Conservation (phyloP, 352 stramenopile species). For the Thraustochytrium striatum region DNA sequence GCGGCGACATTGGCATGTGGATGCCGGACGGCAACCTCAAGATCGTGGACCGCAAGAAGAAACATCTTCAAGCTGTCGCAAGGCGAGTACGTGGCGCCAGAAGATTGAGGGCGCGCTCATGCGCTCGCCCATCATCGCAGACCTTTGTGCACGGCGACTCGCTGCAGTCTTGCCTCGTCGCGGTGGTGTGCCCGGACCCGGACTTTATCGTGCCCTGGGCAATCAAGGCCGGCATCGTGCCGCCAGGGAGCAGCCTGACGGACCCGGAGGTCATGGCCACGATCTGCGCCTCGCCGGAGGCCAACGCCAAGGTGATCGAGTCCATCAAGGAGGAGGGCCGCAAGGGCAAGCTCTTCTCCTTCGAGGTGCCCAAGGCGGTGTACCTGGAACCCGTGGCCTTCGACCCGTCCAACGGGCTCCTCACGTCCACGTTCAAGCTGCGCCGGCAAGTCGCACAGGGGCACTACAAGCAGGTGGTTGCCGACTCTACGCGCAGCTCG, state of each 20-base stretch:
- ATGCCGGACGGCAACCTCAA: slow-evolving; percentile 69
- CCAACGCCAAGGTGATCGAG: slow-evolving; percentile 60
- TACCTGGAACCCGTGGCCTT: slow-evolving; percentile 62
- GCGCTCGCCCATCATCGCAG: slow-evolving; percentile 76
- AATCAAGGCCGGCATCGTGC: slow-evolving; percentile 43
- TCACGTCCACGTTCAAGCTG: slow-evolving; percentile 73
- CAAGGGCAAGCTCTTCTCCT: slow-evolving; percentile 59
- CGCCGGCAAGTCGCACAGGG: not conserved
- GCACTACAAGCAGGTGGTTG: slow-evolving; percentile 61
- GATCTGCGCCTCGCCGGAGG: slow-evolving; percentile 49
- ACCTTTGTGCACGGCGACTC: slow-evolving; percentile 73
- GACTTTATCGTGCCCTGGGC: slow-evolving; percentile 65
- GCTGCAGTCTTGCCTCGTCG: slow-evolving; percentile 66
- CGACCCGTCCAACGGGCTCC: slow-evolving; percentile 62
- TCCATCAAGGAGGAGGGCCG: slow-evolving; percentile 60
- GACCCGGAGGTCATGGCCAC: slow-evolving; percentile 41
- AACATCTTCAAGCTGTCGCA: slow-evolving; percentile 81
- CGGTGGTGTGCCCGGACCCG: slow-evolving; percentile 65
- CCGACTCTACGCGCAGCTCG: slow-evolving; percentile 63
- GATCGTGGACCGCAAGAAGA: slow-evolving; percentile 77
- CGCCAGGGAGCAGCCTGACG: not conserved
- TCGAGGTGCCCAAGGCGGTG: slow-evolving; percentile 65
- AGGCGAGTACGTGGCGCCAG: slow-evolving; percentile 93
- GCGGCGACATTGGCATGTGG: slow-evolving; percentile 70
- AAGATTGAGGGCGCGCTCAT: slow-evolving; percentile 91